Conservation (phyloP, 2,329 filamentous ascomycete genomes). For the Ceratocystis papillata region DNA sequence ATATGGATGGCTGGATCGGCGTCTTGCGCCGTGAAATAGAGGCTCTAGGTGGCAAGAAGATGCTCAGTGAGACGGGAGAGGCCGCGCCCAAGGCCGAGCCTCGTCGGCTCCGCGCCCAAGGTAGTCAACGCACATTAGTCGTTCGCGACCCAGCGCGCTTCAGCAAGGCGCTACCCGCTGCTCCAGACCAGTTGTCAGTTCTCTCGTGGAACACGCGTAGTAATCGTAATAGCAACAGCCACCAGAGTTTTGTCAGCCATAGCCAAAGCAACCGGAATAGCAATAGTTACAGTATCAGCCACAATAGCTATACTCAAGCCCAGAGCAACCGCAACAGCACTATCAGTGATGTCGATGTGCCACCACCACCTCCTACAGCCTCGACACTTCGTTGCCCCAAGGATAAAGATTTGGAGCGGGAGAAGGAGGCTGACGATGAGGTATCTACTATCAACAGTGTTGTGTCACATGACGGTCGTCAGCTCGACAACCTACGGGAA, state of each 20-base stretch:
- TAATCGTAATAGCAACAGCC: background rate
- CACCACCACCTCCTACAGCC: background rate
- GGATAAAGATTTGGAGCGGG: conserved; percentile 16
- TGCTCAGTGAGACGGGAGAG: conserved; percentile 48
- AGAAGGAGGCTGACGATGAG: conserved; percentile 35
- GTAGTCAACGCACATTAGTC: conserved; percentile 40
- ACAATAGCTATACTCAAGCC: conserved; percentile 25
- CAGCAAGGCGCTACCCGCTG: conserved; percentile 12
- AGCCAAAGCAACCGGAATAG: conserved; percentile 24
- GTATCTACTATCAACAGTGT: conserved; percentile 48
- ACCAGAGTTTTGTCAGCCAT: background rate
- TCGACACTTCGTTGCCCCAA: background rate
- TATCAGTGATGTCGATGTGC: conserved; percentile 20
- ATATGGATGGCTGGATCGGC: conserved; percentile 67
- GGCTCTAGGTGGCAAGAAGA: conserved; percentile 54
- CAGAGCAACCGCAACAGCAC: conserved; percentile 29
- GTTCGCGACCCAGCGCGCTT: conserved; percentile 40
- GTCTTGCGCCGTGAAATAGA: conserved; percentile 60
- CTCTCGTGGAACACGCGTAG: conserved; percentile 12
- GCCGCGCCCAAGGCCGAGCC: conserved; percentile 36
- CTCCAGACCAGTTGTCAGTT: conserved; percentile 16
- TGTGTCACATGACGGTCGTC: conserved; percentile 48
- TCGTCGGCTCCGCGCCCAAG: conserved; percentile 32
- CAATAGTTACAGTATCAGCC: conserved; percentile 27
- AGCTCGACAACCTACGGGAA: conserved; percentile 48